A percentile compares a stretch with the other conserved stretches of the same genome.
phyloP scores from a whole-genome alignment of 768 basidiomycete species.

The Lentinula boryana region DNA sequence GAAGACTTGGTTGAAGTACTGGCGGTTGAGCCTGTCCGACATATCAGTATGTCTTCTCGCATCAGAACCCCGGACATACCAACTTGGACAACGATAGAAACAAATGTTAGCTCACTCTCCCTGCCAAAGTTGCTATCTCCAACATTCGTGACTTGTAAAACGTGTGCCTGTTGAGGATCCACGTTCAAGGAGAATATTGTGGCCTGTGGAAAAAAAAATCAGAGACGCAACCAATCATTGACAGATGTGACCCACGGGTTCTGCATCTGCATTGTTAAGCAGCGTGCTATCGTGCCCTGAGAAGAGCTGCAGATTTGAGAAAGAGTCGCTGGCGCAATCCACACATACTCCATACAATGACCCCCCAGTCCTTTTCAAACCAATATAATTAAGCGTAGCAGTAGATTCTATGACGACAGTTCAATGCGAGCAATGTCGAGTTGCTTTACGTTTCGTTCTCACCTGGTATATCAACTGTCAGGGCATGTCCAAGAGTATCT shows the following conservation, averaged over 20 bases:
- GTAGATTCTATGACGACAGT: slow-evolving; percentile 12
- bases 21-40: neutral
- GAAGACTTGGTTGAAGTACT: neutral
- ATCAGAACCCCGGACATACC: neutral
- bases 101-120: slow-evolving; percentile 19
- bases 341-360: slow-evolving; percentile 23
- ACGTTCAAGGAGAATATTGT: slow-evolving; percentile 21
- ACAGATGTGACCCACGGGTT: slow-evolving; percentile 12
- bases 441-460: slow-evolving; percentile 4
- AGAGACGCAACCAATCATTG: neutral
- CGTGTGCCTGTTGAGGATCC: slow-evolving; percentile 18
- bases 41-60: neutral
- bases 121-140: slow-evolving; percentile 11
- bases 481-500: slow-evolving; percentile 10
- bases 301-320: slow-evolving; percentile 7
- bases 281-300: slow-evolving; percentile 18
- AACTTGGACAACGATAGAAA: slow-evolving; percentile 15
- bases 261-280: slow-evolving; percentile 11
- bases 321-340: slow-evolving; percentile 15
- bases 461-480: slow-evolving; percentile 22
- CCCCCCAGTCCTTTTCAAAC: slow-evolving; percentile 16
- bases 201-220: slow-evolving; percentile 10
- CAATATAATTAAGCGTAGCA: slow-evolving; percentile 21
- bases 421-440: neutral
- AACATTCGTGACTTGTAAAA: slow-evolving; percentile 20